These are phyloP conservation scores for Hymenoscyphus salicellus DNA, from an alignment of 2,329 filamentous ascomycete species.

Conservation along the genomic window DNA sequence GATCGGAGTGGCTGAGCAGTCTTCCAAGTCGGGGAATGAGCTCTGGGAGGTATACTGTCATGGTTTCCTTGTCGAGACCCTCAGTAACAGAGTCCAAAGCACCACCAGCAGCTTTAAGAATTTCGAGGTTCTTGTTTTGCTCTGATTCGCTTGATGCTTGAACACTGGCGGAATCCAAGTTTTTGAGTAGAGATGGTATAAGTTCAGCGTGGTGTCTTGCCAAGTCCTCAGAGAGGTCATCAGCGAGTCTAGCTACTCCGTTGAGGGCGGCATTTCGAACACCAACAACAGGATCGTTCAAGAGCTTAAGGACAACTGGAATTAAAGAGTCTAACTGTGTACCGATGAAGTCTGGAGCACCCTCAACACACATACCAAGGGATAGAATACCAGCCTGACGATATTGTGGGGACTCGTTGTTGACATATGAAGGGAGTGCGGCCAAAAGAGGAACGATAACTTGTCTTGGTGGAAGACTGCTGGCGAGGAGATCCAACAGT, in stretches of 20 bases:
- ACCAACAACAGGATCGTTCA: constrained; percentile 77
- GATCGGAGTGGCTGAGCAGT: constrained; percentile 79
- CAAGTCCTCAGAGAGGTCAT: constrained; percentile 90
- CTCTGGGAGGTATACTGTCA: constrained; percentile 76
- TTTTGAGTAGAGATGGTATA: constrained; percentile 80
- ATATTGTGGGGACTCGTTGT: constrained; percentile 69
- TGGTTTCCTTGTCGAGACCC: constrained; percentile 75
- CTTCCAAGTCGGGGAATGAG: constrained; percentile 81
- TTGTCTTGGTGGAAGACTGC: constrained; percentile 85
- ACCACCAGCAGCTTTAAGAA: constrained; percentile 85
- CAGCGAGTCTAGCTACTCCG: constrained; percentile 83
- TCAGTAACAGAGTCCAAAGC: constrained; percentile 90
- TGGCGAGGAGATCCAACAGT: constrained; percentile 84
- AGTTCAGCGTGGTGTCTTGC: constrained; percentile 79
- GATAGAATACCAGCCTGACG: constrained; percentile 88
- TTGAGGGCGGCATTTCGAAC: constrained; percentile 87
- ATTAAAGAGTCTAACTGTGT: constrained; percentile 86
- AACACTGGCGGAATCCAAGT: constrained; percentile 76
- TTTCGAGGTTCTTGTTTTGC: constrained; percentile 73
- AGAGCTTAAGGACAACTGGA: constrained; percentile 76
- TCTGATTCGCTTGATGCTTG: constrained; percentile 61
- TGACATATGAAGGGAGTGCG: constrained; percentile 77
- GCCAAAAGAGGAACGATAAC: constrained; percentile 91
- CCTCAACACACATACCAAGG: constrained; percentile 91
- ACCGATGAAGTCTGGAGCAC: constrained; percentile 93